Evolutionary conservation across 495 filamentous ascomycete genomes (phyloP).

Genomic region (Talaromyces thailandensis): DNA sequence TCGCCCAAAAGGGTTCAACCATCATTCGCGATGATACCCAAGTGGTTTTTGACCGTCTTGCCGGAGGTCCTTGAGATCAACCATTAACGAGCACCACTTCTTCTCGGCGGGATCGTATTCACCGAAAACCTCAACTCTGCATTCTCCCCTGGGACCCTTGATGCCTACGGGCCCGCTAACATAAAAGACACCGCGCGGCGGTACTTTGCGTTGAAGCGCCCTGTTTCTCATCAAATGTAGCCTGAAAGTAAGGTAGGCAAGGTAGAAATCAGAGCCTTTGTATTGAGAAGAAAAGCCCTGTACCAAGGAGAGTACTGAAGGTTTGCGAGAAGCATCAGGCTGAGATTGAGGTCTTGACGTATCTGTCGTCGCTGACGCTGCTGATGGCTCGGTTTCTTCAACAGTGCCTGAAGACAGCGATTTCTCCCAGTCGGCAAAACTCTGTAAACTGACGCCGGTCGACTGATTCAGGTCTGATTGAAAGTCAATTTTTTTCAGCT

Average conservation of each 20-base stretch:
- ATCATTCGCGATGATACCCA: neutral
- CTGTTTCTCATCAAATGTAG: conserved; percentile 33
- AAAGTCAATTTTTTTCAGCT: neutral
- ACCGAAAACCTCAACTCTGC: conserved; percentile 48
- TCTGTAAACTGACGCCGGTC: conserved; percentile 9
- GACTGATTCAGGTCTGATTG: conserved; percentile 8
- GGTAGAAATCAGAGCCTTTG: conserved; percentile 25
- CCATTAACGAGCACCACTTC: conserved; percentile 25
- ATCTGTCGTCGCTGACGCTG: conserved; percentile 14
- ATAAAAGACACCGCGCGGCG: conserved; percentile 55
- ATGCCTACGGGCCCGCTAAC: conserved; percentile 60
- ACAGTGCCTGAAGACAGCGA: conserved; percentile 13
- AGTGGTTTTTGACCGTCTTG: conserved; percentile 5
- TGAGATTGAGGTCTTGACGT: conserved; percentile 8
- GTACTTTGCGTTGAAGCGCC: conserved; percentile 18
- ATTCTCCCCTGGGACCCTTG: conserved; percentile 44
- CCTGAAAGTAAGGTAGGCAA: conserved; percentile 45
- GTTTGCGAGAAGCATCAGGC: conserved; percentile 21
- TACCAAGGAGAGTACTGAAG: conserved; percentile 24
- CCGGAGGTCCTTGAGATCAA: conserved; percentile 26
- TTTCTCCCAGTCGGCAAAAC: conserved; percentile 10
- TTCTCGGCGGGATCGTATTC: conserved; percentile 49
- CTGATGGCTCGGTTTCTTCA: conserved; percentile 15
- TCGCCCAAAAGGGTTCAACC: neutral
- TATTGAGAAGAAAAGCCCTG: conserved; percentile 29